A percentile compares a stretch with the other conserved stretches of the same genome.
These are phyloP conservation scores for Chenopodium suecicum DNA, from an alignment of 148 eudicot genomes.

Conservation along the genomic window DNA sequence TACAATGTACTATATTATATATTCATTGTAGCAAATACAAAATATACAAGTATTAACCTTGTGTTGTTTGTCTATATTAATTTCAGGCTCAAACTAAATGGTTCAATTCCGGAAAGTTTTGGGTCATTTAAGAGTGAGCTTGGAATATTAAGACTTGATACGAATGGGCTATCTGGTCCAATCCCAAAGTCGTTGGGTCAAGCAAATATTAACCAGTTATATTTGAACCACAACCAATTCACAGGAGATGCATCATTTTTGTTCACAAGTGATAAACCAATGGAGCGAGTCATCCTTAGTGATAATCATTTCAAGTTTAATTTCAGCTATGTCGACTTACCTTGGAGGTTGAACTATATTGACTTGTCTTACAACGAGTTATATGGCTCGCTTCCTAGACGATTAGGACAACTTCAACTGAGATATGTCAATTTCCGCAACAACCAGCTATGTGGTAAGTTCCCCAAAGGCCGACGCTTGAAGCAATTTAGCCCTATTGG, in stretches of 20 bases:
- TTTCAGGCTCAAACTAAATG: slow-evolving; percentile 36
- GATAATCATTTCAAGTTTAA: slow-evolving; percentile 42
- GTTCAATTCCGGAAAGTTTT: slow-evolving; percentile 38
- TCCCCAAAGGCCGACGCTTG: slow-evolving; percentile 15
- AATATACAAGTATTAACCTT: too few species aligned
- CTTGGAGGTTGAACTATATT: slow-evolving; percentile 21
- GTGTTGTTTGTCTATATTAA: too few species aligned
- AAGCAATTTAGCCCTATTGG: slow-evolving; percentile 11
- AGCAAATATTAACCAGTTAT: slow-evolving; percentile 20
- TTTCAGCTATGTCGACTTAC: slow-evolving; percentile 32
- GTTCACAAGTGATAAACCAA: slow-evolving; percentile 5
- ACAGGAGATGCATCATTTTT: slow-evolving; percentile 14
- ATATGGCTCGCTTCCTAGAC: slow-evolving; percentile 39
- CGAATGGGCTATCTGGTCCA: slow-evolving; percentile 35
- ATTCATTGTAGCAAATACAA: too few species aligned
- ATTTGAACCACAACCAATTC: slow-evolving; percentile 32
- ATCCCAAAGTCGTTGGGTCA: slow-evolving; percentile 39
- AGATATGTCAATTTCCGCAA: slow-evolving; percentile 42
- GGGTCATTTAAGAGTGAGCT: slow-evolving; percentile 26
- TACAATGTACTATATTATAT: too few species aligned
- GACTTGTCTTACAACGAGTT: slow-evolving; percentile 52
- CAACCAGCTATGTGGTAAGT: slow-evolving; percentile 30
- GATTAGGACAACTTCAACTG: slow-evolving; percentile 24
- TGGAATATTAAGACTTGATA: background rate
- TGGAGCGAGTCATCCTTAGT: slow-evolving; percentile 7